A percentile compares a stretch with the other conserved stretches of the same genome.
phyloP scores from a whole-genome alignment of 768 basidiomycete genomes.

The Phaffia tasmanica region DNA sequence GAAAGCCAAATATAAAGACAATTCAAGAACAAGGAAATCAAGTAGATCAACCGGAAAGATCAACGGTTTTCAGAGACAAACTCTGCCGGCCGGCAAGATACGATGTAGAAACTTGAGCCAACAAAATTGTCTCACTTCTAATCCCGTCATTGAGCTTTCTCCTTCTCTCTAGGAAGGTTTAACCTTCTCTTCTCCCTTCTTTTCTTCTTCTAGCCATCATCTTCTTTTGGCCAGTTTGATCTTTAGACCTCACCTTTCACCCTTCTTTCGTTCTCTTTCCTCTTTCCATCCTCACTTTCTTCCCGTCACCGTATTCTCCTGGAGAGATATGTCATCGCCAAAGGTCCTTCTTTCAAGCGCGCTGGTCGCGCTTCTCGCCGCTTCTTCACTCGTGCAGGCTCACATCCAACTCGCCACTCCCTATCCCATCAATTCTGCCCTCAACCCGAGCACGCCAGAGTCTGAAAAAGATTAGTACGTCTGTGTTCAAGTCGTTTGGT shows the following conservation, averaged over 20 bases:
- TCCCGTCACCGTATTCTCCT: background rate
- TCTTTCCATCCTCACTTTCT: background rate
- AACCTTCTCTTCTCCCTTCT: background rate
- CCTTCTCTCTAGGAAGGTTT: background rate
- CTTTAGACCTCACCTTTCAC: background rate
- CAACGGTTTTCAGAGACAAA: background rate
- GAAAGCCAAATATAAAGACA: conserved; percentile 7
- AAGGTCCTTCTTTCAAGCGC: background rate
- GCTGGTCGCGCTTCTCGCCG: conserved; percentile 2
- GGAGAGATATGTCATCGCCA: background rate
- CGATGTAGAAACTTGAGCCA: background rate
- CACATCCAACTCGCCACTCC: conserved; percentile 29
- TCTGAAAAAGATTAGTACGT: conserved; percentile 34
- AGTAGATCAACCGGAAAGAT: background rate
- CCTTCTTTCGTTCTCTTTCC: background rate
- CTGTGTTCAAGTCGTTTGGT: background rate
- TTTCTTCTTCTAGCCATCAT: background rate
- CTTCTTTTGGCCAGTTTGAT: background rate
- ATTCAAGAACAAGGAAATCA: conserved; percentile 4
- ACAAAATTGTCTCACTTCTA: background rate
- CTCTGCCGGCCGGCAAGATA: background rate
- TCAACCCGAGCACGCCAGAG: conserved; percentile 32
- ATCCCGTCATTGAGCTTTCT: background rate
- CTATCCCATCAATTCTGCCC: conserved; percentile 25
- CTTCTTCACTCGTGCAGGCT: conserved; percentile 13